These are phyloP conservation scores for Candida labiduridarum DNA, from an alignment of 1,139 yeast species.

Conservation along the genomic window DNA sequence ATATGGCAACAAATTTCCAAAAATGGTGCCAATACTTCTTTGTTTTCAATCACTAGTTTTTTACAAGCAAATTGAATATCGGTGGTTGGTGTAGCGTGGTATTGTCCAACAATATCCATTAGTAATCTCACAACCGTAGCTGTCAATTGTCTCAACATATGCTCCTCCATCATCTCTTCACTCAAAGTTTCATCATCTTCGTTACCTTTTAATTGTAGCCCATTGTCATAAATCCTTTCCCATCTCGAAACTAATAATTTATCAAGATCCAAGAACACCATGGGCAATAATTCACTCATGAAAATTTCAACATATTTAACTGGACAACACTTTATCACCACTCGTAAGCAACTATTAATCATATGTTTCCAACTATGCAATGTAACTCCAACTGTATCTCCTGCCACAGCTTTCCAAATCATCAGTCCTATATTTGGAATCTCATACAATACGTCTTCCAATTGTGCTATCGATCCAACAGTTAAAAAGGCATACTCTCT, in stretches of 20 bases:
- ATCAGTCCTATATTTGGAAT: constrained; percentile 77
- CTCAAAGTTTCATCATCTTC: constrained; percentile 82
- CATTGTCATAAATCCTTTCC: constrained; percentile 70
- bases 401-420: constrained; percentile 86
- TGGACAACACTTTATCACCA: constrained; percentile 89
- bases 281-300: constrained; percentile 77
- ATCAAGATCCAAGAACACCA: constrained; percentile 72
- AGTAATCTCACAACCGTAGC: constrained; percentile 89
- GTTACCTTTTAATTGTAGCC: constrained; percentile 69
- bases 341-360: constrained; percentile 85
- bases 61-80: constrained; percentile 68
- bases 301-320: constrained; percentile 64
- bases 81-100: constrained; percentile 45
- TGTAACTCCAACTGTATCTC: constrained; percentile 83
- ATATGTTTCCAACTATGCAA: constrained; percentile 97
- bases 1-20: constrained; percentile 75
- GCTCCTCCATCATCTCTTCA: constrained; percentile 99
- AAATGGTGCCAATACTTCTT: constrained; percentile 76
- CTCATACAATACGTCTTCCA: constrained; percentile 87
- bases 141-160: constrained; percentile 86
- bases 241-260: constrained; percentile 69
- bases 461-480: constrained; percentile 84
- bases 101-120: constrained; percentile 87
- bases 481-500: constrained; percentile 94
- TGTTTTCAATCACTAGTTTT: constrained; percentile 63